phyloP scores from a whole-genome alignment of 148 eudicot genomes.

The Heliosperma pusillum region DNA sequence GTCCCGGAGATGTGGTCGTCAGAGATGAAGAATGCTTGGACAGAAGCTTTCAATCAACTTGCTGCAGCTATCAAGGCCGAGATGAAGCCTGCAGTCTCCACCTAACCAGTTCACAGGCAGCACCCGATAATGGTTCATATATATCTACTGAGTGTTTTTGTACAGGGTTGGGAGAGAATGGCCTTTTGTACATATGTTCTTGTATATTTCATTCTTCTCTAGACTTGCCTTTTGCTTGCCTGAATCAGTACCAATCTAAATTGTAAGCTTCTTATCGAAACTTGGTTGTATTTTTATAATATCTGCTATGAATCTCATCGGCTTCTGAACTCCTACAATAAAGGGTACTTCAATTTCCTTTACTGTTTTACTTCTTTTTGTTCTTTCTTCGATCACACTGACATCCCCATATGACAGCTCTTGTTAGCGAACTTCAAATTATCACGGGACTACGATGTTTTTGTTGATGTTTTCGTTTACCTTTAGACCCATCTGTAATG shows the following conservation, averaged over 20 bases:
- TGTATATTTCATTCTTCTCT: too few relatives aligned
- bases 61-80: constrained; percentile 69
- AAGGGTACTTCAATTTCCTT: constrained; percentile 4
- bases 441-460: not conserved
- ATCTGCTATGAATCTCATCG: constrained; percentile 10
- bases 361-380: too few relatives aligned
- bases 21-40: constrained; percentile 81
- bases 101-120: constrained; percentile 1
- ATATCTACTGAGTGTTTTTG: too few relatives aligned
- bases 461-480: not conserved
- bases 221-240: not conserved
- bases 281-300: too few relatives aligned
- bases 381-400: not conserved
- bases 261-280: not conserved
- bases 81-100: constrained; percentile 43
- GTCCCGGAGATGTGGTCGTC: constrained; percentile 75
- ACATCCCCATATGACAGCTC: not conserved
- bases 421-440: not conserved
- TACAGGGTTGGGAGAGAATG: not conserved
- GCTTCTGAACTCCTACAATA: constrained; percentile 5
- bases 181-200: too few relatives aligned
- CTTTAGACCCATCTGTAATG: not conserved
- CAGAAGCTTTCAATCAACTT: constrained; percentile 65
- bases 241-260: not conserved
- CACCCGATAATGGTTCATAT: not conserved